Conservation (phyloP, 1,139 yeast species). For the Hyphopichia khmerensis region DNA sequence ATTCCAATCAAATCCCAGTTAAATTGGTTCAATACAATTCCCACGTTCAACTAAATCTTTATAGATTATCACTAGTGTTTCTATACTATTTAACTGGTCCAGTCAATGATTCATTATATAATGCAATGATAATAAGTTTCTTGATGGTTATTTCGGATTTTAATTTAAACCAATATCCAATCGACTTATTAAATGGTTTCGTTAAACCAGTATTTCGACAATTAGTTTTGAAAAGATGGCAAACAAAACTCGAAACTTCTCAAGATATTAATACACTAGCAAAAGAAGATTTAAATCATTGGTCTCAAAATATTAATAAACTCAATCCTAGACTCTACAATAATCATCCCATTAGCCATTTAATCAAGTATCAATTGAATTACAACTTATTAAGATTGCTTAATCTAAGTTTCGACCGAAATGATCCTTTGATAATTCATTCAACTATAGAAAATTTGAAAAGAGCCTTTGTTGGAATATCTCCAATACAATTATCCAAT, state of each 20-base stretch:
- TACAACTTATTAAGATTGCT: neutral
- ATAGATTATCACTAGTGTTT: conserved; percentile 1
- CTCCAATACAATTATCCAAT: neutral
- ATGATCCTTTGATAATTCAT: neutral
- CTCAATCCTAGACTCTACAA: neutral
- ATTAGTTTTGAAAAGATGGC: neutral
- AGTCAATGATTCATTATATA: neutral
- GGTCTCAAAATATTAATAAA: neutral
- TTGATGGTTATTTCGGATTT: conserved; percentile 1
- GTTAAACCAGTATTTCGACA: neutral
- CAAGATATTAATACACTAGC: neutral
- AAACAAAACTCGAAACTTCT: neutral
- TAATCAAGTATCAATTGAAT: neutral
- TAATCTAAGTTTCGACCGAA: neutral
- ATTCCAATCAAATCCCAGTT: neutral
- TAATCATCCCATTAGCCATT: neutral
- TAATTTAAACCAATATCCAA: neutral
- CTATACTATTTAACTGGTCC: neutral
- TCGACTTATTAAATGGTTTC: neutral
- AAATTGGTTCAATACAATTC: neutral
- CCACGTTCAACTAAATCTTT: neutral
- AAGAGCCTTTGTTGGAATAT: neutral
- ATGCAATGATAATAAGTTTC: neutral
- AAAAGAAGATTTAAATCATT: neutral
- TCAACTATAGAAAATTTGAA: neutral